Conservation (phyloP, 352 stramenopile genomes). For the Globisporangium acanthophoron region DNA sequence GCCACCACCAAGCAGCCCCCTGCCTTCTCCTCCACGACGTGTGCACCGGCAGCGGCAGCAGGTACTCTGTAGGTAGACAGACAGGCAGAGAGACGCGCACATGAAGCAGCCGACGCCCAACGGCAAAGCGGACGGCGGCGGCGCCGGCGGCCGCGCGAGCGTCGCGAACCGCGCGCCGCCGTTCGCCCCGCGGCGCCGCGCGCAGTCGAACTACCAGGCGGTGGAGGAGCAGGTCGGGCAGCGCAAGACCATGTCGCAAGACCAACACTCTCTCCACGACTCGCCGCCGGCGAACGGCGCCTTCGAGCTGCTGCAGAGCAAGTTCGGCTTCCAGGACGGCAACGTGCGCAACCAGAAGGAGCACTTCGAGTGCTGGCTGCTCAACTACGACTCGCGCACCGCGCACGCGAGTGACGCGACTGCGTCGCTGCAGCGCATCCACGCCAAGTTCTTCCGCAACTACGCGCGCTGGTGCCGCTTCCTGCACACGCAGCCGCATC, state of each 20-base stretch:
- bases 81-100: neutral
- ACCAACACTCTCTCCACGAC: constrained; percentile 1
- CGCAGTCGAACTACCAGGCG: constrained; percentile 77
- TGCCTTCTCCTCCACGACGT: too few relatives aligned
- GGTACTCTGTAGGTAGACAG: neutral
- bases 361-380: constrained; percentile 79
- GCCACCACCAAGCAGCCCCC: too few relatives aligned
- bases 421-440: constrained; percentile 70
- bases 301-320: constrained; percentile 79
- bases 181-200: constrained; percentile 35
- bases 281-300: constrained; percentile 18
- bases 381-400: constrained; percentile 76
- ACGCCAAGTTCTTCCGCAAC: constrained; percentile 93
- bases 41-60: too few relatives aligned
- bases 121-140: neutral
- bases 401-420: constrained; percentile 30
- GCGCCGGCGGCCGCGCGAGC: constrained; percentile 9
- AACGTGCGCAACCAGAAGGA: constrained; percentile 84
- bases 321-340: constrained; percentile 86
- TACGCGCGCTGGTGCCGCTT: constrained; percentile 94
- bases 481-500: constrained; percentile 83
- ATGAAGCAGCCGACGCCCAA: constrained; percentile 14
- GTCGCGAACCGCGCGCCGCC: constrained; percentile 12
- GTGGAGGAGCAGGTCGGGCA: constrained; percentile 31
- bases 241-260: constrained; percentile 33